Conservation (phyloP, 2,329 filamentous ascomycete species). For the Penicillium sp. region DNA sequence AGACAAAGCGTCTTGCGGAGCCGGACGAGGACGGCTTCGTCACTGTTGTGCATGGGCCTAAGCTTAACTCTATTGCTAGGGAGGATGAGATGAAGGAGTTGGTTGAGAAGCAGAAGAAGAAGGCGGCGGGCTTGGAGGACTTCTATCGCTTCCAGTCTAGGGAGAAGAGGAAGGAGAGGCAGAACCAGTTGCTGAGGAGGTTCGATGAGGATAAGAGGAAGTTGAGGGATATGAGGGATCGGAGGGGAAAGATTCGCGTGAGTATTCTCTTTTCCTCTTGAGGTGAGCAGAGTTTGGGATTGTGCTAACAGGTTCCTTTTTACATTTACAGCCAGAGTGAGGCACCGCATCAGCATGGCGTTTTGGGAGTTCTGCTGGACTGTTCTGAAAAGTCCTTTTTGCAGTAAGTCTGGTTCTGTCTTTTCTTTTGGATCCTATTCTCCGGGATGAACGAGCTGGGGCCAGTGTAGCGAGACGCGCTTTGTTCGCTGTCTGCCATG, state of each 20-base stretch:
- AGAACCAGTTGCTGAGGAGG: constrained; percentile 64
- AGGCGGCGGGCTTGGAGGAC: constrained; percentile 63
- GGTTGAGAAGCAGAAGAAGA: constrained; percentile 60
- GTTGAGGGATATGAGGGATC: constrained; percentile 67
- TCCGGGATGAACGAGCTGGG: constrained; percentile 53
- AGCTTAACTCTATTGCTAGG: constrained; percentile 68
- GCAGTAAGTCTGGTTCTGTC: constrained; percentile 19
- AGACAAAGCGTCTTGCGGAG: constrained; percentile 66
- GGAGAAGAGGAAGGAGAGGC: constrained; percentile 74
- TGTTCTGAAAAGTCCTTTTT: constrained; percentile 8
- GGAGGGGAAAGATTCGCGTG: constrained; percentile 60
- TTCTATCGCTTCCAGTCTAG: constrained; percentile 84
- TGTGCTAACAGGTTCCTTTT: constrained; percentile 13
- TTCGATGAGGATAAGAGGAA: constrained; percentile 76
- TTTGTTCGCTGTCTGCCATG: constrained; percentile 43
- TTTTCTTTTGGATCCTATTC: constrained; percentile 1
- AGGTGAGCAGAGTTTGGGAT: neutral
- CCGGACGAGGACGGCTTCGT: constrained; percentile 96
- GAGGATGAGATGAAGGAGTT: constrained; percentile 66
- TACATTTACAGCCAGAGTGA: constrained; percentile 36
- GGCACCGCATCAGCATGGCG: constrained; percentile 26
- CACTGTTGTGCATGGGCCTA: constrained; percentile 78
- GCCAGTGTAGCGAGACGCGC: constrained; percentile 49
- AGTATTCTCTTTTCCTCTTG: constrained; percentile 5
- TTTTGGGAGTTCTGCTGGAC: constrained; percentile 23